Evolutionary conservation across 2,329 filamentous ascomycete species (phyloP).

Genomic region (Phoma sp.): DNA sequence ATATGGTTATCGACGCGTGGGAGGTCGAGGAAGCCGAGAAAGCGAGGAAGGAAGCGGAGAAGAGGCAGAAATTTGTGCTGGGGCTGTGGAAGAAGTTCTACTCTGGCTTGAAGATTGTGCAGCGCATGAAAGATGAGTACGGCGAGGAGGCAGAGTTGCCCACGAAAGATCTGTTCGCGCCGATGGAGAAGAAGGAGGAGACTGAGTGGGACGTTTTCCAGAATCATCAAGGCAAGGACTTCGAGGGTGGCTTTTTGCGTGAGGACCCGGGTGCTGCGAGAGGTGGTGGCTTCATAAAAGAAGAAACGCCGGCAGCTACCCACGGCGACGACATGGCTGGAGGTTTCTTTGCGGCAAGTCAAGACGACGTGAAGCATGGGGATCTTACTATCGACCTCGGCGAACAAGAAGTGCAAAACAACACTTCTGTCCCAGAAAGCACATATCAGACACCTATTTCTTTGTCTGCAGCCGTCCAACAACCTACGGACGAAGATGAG

Average conservation of each 20-base stretch:
- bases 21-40: constrained; percentile 75
- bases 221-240: constrained; percentile 32
- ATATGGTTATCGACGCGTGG: constrained; percentile 77
- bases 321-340: constrained; percentile 43
- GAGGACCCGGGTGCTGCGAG: constrained; percentile 31
- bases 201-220: constrained; percentile 48
- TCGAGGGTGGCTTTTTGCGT: constrained; percentile 52
- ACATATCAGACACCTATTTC: constrained; percentile 44
- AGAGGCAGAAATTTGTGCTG: constrained; percentile 75
- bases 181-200: constrained; percentile 61
- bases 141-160: constrained; percentile 59
- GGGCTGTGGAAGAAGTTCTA: constrained; percentile 85
- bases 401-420: constrained; percentile 21
- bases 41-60: constrained; percentile 78
- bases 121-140: constrained; percentile 43
- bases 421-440: constrained; percentile 14
- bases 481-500: constrained; percentile 12
- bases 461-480: constrained; percentile 40
- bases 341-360: constrained; percentile 48
- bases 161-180: constrained; percentile 55
- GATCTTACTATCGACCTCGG: constrained; percentile 44
- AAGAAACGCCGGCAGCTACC: constrained; percentile 12
- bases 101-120: constrained; percentile 80
- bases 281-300: constrained; percentile 22
- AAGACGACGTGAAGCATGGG: constrained; percentile 39